phyloP scores from a whole-genome alignment of 2,329 filamentous ascomycete genomes.

The Cladobotryum protrusum region DNA sequence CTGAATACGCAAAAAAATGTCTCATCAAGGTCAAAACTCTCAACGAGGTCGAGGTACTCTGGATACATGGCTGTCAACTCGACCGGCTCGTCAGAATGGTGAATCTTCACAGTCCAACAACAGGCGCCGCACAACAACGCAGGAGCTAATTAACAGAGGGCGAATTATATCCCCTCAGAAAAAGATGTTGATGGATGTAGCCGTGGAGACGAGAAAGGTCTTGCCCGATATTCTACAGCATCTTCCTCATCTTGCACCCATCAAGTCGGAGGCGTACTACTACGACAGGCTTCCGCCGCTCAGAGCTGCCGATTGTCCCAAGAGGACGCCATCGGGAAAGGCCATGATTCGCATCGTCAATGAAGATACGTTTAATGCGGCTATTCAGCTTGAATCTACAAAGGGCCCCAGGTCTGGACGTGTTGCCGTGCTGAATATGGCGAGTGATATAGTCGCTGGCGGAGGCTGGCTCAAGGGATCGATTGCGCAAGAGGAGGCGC shows the following conservation, averaged over 20 bases:
- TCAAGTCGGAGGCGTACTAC: slow-evolving; percentile 32
- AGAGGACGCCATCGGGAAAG: slow-evolving; percentile 24
- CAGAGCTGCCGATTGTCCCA: slow-evolving; percentile 36
- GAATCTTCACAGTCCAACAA: no score
- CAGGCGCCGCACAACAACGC: no score
- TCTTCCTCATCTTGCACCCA: slow-evolving; percentile 34
- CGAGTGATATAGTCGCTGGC: slow-evolving; percentile 50
- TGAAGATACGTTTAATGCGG: slow-evolving; percentile 52
- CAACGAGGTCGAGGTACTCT: slow-evolving; percentile 20
- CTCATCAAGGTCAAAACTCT: slow-evolving; percentile 1
- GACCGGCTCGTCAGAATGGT: no score
- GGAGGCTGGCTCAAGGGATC: slow-evolving; percentile 59
- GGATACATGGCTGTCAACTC: slow-evolving; percentile 20
- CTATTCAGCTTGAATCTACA: slow-evolving; percentile 33
- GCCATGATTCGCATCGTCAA: slow-evolving; percentile 44
- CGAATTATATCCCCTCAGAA: slow-evolving; percentile 11
- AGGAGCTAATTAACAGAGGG: slow-evolving; percentile 12
- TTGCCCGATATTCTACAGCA: slow-evolving; percentile 42
- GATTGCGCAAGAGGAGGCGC: slow-evolving; percentile 61
- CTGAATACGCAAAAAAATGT: neutral
- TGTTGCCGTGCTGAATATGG: slow-evolving; percentile 62
- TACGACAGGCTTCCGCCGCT: slow-evolving; percentile 34
- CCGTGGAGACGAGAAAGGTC: slow-evolving; percentile 40
- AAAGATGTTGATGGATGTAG: slow-evolving; percentile 32
- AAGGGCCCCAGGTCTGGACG: slow-evolving; percentile 22